Percentiles rank a stretch among this genome's conserved stretches.
Evolutionary conservation across 345 rosid genomes (phyloP).

Genomic region (Eutrema yunnanense): DNA sequence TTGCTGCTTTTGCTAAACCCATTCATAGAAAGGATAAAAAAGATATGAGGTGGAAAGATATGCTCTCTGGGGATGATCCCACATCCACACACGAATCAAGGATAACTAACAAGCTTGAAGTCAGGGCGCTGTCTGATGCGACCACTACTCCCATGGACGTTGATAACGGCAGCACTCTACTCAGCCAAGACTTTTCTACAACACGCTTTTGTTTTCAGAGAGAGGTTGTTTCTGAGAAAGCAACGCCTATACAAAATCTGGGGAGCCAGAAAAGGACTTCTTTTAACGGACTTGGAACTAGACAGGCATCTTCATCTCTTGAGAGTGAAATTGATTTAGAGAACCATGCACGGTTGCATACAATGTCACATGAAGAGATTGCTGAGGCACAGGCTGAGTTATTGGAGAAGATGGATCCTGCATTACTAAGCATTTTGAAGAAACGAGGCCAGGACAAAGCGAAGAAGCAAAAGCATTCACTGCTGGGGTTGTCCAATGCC

Average conservation of each 20-base stretch:
- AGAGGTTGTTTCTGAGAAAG: constrained; percentile 15
- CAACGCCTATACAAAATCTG: neutral
- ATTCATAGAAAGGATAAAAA: constrained; percentile 65
- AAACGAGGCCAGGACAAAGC: constrained; percentile 54
- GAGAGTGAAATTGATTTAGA: constrained; percentile 80
- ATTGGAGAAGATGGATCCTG: constrained; percentile 71
- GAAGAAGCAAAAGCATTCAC: constrained; percentile 41
- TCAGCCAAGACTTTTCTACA: neutral
- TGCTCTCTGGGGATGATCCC: constrained; percentile 15
- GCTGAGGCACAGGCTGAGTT: constrained; percentile 77
- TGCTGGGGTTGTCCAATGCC: constrained; percentile 17
- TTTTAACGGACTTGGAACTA: constrained; percentile 21
- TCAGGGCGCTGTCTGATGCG: neutral
- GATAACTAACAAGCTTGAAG: neutral
- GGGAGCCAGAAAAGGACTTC: constrained; percentile 13
- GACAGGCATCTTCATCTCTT: constrained; percentile 37
- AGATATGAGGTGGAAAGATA: constrained; percentile 48
- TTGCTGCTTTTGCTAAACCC: constrained; percentile 60
- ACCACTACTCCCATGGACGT: constrained; percentile 15
- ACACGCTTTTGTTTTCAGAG: constrained; percentile 14
- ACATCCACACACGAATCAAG: neutral
- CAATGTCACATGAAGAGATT: constrained; percentile 75
- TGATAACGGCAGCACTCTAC: neutral
- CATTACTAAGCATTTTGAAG: constrained; percentile 54
- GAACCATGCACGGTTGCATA: constrained; percentile 50